Evolutionary conservation across 2,329 filamentous ascomycete species (phyloP), one percentile per base, ranked within the genome.

Genomic region (Phoma sp.): DNA sequence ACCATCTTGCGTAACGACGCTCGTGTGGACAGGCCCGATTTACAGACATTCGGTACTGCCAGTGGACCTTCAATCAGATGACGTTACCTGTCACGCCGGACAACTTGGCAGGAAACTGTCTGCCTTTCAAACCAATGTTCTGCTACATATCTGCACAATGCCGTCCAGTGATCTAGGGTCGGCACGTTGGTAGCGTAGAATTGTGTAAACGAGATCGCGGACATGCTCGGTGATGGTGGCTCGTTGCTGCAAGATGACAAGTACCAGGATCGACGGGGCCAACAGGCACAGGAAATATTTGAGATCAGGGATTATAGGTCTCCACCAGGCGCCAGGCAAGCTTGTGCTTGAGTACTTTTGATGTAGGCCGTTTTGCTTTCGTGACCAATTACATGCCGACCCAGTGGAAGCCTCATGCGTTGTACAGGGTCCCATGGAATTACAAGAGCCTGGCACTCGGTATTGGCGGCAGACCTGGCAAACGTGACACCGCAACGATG

Each of bases 151-250:
- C 44, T 67, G 63, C 62, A 65, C 21, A 61, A 45, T 61, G 52
- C 62, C 60, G 61, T 57, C 44, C 40, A 49, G 54, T 43, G 49
- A 24, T 39, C 58, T 63, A 63, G 64, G 57, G 40, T 58, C 60
- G 60, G 56, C 61, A 61, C 64, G 47, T 21, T 43, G 41, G 43
- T 57, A 62, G 52, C 37, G 55, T 37, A 25, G 43, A 51, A 44
- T 41, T 57, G 51, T 45, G 43, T 50, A 54, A 38, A 47, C 36
- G 17, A 43, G 43, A 33, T 43, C 15, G 52, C 64, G 68, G 68
- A 71, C 55, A 65, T 65, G 64, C 57, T 72, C 67, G 67, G 68
- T 36, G 43, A 27, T 35, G 40, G 56, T 36, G 36, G 27, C 37
- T 43, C 51, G 45, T 45, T 17, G 36, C 19, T 38, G 24, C 31